Evolutionary conservation across 208 protist species (phyloP), one percentile per base, ranked within the genome.

Genomic region (Trypanosoma caninum): DNA sequence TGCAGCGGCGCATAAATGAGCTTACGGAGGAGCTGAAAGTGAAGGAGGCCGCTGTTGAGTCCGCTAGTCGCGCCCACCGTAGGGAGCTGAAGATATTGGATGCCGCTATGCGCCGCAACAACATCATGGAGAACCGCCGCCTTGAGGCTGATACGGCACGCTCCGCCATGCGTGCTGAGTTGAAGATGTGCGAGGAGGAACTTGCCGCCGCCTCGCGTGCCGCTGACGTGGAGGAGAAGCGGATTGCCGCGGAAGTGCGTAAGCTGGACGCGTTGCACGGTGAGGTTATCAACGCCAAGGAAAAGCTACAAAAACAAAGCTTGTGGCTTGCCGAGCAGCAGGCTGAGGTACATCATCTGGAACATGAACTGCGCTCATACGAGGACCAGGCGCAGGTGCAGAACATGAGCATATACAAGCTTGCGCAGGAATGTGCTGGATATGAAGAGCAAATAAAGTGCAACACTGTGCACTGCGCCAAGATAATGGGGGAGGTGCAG

Each of bases 401-500:
- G 59, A 80, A 87, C 40, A 89, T 97, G 65, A 59, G 55, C 46
- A 83, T 97, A 42, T 96, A 91, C 65, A 44, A 71, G 20, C 77
- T 97, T 6, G 82, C 97, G 61, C 84, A 97, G 55, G 92, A 98
- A 59, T 81, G 87, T 28, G 71, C 94, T 54, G 31, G 72, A 41
- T 97, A 94, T 69, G 78, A 89, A 37, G 59, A 83, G 11, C 61
- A 95, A 33, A 78, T 87, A 5, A 82, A 87, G 33, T 58, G 82
- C 10, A 72, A 80, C 50, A 76, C 74, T 2, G 55, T 82, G 3
- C 76, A 84, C 47, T 91, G 86, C 42, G 71, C 83, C 3, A 85
- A 89, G 58, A 78, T 92, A 22, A 68, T 98, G 47, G 80, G 95
- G 52, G 91, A 98, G 48, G 71, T 98, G 2, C 87, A 97, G 54